Evolutionary conservation across 129 eudicot genomes (phyloP).

Genomic region (Centaurea solstitialis): DNA sequence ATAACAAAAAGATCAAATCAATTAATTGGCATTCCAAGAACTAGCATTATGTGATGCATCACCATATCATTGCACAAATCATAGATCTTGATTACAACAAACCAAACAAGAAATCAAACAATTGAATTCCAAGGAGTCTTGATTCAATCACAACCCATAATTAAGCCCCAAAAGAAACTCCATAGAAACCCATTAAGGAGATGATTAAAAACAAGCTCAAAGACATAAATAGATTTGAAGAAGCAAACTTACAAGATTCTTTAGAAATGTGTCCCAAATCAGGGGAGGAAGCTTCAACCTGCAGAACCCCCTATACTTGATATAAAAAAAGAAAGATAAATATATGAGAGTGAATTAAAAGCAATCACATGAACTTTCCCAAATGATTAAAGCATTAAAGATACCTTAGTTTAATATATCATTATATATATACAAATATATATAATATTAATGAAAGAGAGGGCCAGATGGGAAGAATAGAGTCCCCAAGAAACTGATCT

Average conservation of each 20-base stretch:
- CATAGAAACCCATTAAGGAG: constrained; percentile 1
- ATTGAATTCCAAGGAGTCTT: background rate
- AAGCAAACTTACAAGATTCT: constrained; percentile 36
- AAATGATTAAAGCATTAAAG: constrained; percentile 17
- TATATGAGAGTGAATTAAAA: constrained; percentile 23
- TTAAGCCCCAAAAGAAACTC: background rate
- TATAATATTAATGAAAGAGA: constrained; percentile 28
- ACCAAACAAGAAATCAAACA: background rate
- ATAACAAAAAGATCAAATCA: constrained; percentile 6
- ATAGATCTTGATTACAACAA: background rate
- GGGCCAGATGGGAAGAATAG: constrained; percentile 20
- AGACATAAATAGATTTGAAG: background rate
- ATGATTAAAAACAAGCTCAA: background rate
- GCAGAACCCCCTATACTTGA: constrained; percentile 41
- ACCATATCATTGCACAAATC: background rate
- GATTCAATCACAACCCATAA: background rate
- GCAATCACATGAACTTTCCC: constrained; percentile 40
- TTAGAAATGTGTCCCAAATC: constrained; percentile 23
- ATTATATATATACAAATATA: background rate
- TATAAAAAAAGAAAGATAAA: background rate
- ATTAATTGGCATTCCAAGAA: background rate
- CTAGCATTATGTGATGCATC: background rate
- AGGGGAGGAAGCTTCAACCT: constrained; percentile 36
- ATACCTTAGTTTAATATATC: background rate
- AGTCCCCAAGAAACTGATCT: constrained; percentile 40